Base-by-base conservation (phyloP, 257 asterid genomes). In the Solanum lignicaule region DNA sequence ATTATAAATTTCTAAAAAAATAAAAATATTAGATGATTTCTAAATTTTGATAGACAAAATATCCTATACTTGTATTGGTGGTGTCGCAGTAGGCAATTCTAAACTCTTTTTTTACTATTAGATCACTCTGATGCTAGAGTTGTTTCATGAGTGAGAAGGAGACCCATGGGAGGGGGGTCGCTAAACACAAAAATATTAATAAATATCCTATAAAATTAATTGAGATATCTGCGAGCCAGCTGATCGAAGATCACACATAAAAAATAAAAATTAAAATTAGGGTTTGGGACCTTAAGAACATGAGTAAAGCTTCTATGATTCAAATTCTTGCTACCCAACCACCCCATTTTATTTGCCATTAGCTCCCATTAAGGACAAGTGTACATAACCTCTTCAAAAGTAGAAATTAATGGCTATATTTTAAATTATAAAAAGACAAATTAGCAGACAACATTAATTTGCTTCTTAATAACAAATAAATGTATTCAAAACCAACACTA, bases 281-380 rank as follows among this genome's bases (percentile, higher is more conserved):
- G 55, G 66, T 86, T 72, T 58, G 71, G 7, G 33, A 2, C 8
- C 15, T 43, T 43, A 73, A 81, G 18, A 25, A 0, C 18, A 21
- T 16, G 52, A 74, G 18, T 35, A 74, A 74, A 21, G 31, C 52
- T 73, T 36, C 12, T 33, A 73, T 73, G n/a, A 12, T 35, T 74
- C 38, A 84, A 55, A 87, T 46, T 38, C 48, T 9, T 41, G 82
- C 85, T 31, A 5, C 52, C 87, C 62, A 60, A 33, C 83, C 25
- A n/a, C 87, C n/a, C 68, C 41, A n/a, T 87, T 35, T 32, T 20
- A 84, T 36, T 55, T 82, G 84, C 36, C 86, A 52, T 58, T 38
- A 72, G 39, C 69, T 87, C 84, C 88, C 27, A 33, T 84, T 15
- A 76, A 71, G 65, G 91, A 88, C 88, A 89, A 84, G 89, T 87